Conservation (phyloP, 2,329 filamentous ascomycete species). For the Apiospora phragmitis region DNA sequence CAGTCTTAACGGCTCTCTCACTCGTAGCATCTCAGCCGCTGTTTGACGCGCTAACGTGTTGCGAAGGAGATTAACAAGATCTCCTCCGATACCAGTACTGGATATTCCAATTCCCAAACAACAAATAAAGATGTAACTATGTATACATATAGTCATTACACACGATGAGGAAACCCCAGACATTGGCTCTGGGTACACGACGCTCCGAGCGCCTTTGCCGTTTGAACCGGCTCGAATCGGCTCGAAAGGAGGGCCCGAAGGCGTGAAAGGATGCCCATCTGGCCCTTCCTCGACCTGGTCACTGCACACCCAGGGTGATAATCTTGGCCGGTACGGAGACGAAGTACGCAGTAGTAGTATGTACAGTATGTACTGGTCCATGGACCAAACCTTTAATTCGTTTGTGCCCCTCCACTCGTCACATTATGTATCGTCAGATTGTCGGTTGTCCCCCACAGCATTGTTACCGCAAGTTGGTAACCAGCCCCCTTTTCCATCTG, state of each 20-base stretch:
- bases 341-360: too few relatives aligned
- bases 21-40: not conserved
- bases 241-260: not conserved
- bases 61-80: not conserved
- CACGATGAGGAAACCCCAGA: not conserved
- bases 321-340: not conserved
- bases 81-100: not conserved
- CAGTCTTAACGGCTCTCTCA: not conserved
- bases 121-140: not conserved
- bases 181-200: constrained; percentile 3
- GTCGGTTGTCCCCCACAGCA: not conserved
- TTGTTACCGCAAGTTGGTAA: not conserved
- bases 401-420: not conserved
- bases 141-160: not conserved
- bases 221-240: not conserved
- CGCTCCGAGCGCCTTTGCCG: constrained; percentile 10
- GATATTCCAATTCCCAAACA: not conserved
- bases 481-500: not conserved
- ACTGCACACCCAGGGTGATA: not conserved
- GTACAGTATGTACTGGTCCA: not conserved
- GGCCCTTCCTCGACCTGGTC: not conserved
- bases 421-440: constrained; percentile 2
- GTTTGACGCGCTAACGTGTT: not conserved
- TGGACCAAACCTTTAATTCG: not conserved
- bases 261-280: not conserved